phyloP scores from a whole-genome alignment of 2,329 filamentous ascomycete species.

The Arachnomyces sp. region DNA sequence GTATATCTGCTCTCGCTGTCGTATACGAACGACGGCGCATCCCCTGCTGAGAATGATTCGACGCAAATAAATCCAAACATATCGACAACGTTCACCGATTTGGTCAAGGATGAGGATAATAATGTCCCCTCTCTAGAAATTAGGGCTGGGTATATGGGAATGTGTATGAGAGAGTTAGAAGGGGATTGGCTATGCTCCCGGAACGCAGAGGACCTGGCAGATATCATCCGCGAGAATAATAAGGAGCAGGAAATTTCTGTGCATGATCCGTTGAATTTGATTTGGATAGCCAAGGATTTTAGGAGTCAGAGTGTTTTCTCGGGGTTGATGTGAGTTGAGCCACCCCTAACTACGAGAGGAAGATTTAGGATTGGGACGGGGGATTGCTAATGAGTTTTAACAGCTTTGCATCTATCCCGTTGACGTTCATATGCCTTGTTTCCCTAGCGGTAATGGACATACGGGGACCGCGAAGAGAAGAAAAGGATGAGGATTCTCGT shows the following conservation, averaged over 20 bases:
- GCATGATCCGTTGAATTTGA: conserved; percentile 11
- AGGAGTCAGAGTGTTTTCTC: conserved; percentile 12
- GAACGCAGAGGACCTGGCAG: too few relatives aligned
- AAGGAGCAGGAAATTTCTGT: background rate
- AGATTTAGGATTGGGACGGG: too few relatives aligned
- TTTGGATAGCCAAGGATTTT: conserved; percentile 13
- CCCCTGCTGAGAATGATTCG: background rate
- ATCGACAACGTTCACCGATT: too few relatives aligned
- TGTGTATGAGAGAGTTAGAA: too few relatives aligned
- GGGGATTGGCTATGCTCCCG: too few relatives aligned
- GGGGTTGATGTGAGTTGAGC: conserved; percentile 12
- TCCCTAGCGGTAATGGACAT: conserved; percentile 4
- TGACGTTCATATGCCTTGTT: conserved; percentile 1
- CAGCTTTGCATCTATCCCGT: conserved; percentile 4
- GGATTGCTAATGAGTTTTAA: background rate
- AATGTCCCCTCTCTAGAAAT: too few relatives aligned
- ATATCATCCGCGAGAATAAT: background rate
- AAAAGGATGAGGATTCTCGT: conserved; percentile 1
- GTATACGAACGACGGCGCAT: background rate
- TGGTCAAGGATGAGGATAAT: too few relatives aligned
- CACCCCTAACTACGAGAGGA: too few relatives aligned
- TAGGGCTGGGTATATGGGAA: too few relatives aligned
- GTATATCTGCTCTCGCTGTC: too few relatives aligned
- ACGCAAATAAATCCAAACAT: too few relatives aligned
- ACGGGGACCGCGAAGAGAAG: conserved; percentile 10